These are phyloP conservation scores for Pythium aquatile DNA, from an alignment of 352 stramenopile species.

Conservation along the genomic window DNA sequence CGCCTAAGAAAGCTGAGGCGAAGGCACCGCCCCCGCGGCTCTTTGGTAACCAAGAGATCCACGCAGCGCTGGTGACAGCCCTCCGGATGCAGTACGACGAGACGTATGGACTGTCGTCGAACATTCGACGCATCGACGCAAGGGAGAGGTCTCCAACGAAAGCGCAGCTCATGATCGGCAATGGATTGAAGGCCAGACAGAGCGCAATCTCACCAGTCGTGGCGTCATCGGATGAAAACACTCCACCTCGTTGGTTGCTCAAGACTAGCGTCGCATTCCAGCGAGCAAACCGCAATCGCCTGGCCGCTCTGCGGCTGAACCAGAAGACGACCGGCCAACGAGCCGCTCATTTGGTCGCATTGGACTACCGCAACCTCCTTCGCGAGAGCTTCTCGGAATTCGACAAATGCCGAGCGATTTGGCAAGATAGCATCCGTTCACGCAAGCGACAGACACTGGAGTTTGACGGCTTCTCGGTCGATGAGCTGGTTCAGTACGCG, in stretches of 20 bases:
- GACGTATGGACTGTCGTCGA: constrained; percentile 54
- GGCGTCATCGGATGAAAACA: constrained; percentile 11
- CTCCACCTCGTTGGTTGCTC: constrained; percentile 58
- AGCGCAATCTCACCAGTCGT: not conserved
- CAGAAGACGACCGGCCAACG: constrained; percentile 35
- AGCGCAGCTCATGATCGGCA: constrained; percentile 7
- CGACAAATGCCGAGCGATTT: constrained; percentile 46
- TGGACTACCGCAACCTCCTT: constrained; percentile 43
- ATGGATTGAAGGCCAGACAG: not conserved
- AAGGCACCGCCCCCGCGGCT: constrained; percentile 14
- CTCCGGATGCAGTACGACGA: constrained; percentile 60
- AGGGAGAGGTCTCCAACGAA: constrained; percentile 13
- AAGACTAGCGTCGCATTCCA: constrained; percentile 57
- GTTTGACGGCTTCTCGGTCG: constrained; percentile 33
- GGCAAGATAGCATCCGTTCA: constrained; percentile 37
- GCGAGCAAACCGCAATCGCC: constrained; percentile 49
- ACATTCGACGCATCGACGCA: constrained; percentile 27
- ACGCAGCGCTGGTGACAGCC: constrained; percentile 49
- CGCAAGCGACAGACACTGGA: constrained; percentile 26
- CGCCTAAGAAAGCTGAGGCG: constrained; percentile 5
- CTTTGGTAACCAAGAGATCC: constrained; percentile 43
- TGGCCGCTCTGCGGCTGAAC: constrained; percentile 39
- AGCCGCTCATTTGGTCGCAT: constrained; percentile 46
- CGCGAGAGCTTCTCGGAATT: constrained; percentile 36
- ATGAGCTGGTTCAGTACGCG: constrained; percentile 48